Conservation (phyloP, 2,329 filamentous ascomycete genomes). For the Lizonia empirigonia region DNA sequence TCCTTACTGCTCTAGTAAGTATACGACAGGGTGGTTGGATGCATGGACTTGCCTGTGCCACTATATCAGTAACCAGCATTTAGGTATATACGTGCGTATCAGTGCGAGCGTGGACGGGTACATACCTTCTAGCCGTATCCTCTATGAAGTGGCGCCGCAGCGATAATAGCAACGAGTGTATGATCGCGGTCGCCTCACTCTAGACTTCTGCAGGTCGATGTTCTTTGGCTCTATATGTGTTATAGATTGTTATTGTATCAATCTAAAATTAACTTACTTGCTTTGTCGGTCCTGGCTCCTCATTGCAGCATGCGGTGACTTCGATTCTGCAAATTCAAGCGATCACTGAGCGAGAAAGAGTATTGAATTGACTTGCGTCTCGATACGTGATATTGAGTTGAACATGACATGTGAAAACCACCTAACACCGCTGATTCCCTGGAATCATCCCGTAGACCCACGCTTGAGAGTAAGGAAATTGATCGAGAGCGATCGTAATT, state of each 20-base stretch:
- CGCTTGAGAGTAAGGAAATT: conserved; percentile 7
- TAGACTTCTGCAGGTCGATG: neutral
- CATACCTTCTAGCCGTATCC: neutral
- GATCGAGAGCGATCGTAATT: conserved; percentile 2
- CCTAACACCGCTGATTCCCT: conserved; percentile 10
- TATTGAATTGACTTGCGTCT: neutral
- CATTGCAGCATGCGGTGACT: neutral
- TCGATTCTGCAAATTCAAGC: neutral
- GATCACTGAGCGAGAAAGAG: neutral
- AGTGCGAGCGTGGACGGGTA: neutral
- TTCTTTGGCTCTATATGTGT: neutral
- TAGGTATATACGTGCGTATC: neutral
- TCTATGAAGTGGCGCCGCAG: neutral
- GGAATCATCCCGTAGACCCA: conserved; percentile 4
- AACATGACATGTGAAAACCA: neutral
- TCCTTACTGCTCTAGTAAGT: neutral
- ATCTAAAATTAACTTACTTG: neutral
- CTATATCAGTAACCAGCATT: neutral
- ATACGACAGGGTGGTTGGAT: neutral
- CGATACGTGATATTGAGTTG: neutral
- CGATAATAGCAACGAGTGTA: neutral
- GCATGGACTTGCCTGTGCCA: neutral
- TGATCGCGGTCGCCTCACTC: neutral
- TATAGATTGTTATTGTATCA: neutral
- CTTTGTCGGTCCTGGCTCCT: neutral